phyloP scores from a whole-genome alignment of 345 rosid genomes.

The Toxicodendron radicans region DNA sequence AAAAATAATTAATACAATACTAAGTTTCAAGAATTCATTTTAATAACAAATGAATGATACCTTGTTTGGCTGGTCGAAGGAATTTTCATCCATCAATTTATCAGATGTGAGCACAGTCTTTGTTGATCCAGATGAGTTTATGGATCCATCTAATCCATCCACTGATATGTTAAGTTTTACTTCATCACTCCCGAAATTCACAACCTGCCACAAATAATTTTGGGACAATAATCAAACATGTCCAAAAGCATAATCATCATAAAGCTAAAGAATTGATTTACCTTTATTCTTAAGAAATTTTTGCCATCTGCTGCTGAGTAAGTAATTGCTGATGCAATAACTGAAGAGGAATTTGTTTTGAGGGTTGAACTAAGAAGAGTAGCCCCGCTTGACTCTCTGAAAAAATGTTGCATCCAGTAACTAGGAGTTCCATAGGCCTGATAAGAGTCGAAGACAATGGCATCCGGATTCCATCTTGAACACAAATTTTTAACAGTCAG shows the following conservation, averaged over 20 bases:
- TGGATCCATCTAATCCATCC: slow-evolving; percentile 25
- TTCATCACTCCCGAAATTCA: slow-evolving; percentile 65
- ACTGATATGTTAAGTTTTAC: slow-evolving; percentile 52
- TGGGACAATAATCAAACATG: no score
- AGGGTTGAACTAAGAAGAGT: slow-evolving; percentile 63
- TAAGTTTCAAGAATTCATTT: background rate
- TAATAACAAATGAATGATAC: slow-evolving; percentile 26
- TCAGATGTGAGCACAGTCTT: slow-evolving; percentile 62
- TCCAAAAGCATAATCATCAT: no score
- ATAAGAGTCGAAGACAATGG: slow-evolving; percentile 79
- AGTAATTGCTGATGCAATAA: slow-evolving; percentile 71
- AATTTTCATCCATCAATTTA: slow-evolving; percentile 80
- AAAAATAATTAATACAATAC: background rate
- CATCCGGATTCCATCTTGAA: slow-evolving; percentile 92
- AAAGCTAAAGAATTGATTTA: no score
- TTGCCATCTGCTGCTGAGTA: slow-evolving; percentile 35
- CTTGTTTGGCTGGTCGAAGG: slow-evolving; percentile 70
- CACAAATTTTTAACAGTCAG: slow-evolving; percentile 12
- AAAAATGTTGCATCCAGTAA: slow-evolving; percentile 87
- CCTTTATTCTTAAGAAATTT: slow-evolving; percentile 73
- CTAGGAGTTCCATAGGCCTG: slow-evolving; percentile 93
- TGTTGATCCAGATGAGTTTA: slow-evolving; percentile 53
- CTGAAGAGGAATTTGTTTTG: slow-evolving; percentile 45
- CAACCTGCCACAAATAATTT: no score
- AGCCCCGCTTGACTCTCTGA: slow-evolving; percentile 78